These are phyloP conservation scores for Aspergillus persii DNA, from an alignment of 2,329 filamentous ascomycete genomes.

Conservation along the genomic window DNA sequence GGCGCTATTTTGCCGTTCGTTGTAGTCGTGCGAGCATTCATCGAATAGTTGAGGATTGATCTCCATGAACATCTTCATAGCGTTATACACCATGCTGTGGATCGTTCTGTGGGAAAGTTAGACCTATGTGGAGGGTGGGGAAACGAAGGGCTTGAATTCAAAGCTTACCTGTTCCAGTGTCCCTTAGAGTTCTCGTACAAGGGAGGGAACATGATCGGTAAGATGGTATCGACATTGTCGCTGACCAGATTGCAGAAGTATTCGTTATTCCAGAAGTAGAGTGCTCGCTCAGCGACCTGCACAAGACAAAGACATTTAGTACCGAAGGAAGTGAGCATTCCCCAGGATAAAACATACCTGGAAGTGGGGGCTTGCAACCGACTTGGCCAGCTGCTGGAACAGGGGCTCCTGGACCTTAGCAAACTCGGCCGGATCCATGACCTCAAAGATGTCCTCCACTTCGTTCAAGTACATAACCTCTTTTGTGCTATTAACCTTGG, in stretches of 20 bases:
- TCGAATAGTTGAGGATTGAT: slow-evolving; percentile 98
- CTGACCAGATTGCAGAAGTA: slow-evolving; percentile 99
- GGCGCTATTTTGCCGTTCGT: slow-evolving; percentile 89
- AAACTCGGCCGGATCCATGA: slow-evolving; percentile 98
- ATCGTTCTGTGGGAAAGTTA: slow-evolving; percentile 71
- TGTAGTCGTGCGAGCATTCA: slow-evolving; percentile 97
- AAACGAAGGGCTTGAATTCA: background rate
- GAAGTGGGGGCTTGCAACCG: slow-evolving; percentile 96
- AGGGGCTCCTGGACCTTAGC: slow-evolving; percentile 97
- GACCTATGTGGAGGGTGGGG: slow-evolving; percentile 10
- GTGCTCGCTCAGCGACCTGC: slow-evolving; percentile 84
- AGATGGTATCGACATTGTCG: slow-evolving; percentile 96
- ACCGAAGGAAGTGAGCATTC: background rate
- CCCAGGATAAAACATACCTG: slow-evolving; percentile 54
- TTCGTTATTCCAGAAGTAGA: slow-evolving; percentile 99
- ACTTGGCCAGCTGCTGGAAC: slow-evolving; percentile 96
- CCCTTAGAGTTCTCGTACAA: slow-evolving; percentile 99
- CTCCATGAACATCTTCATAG: slow-evolving; percentile 99
- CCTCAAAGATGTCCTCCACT: slow-evolving; percentile 98
- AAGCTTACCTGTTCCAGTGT: slow-evolving; percentile 89
- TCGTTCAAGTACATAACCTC: slow-evolving; percentile 99
- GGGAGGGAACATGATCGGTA: slow-evolving; percentile 98
- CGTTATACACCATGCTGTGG: slow-evolving; percentile 99
- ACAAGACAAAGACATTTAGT: slow-evolving; percentile 10
- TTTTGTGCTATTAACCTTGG: slow-evolving; percentile 98